Evolutionary conservation across 1,139 yeast genomes (phyloP).

Genomic region (Hansenula lynferdii): DNA sequence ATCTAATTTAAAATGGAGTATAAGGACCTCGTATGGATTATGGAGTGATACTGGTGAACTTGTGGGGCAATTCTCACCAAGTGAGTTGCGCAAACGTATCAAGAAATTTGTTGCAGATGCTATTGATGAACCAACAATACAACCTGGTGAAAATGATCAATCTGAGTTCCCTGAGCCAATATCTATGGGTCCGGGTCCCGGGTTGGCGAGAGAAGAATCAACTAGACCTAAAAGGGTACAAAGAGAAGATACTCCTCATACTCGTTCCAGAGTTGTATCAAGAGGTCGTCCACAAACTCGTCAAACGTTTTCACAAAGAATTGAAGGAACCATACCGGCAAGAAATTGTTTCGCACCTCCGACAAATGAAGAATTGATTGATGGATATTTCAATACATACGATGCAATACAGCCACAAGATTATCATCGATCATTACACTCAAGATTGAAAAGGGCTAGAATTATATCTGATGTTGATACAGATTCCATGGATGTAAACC

Average conservation of each 20-base stretch:
- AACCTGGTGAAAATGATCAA: no score
- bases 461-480: background rate
- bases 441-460: background rate
- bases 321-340: background rate
- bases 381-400: constrained; percentile 6
- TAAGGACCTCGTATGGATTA: background rate
- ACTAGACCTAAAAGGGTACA: no score
- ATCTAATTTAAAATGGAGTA: background rate
- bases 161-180: background rate
- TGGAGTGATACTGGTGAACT: constrained; percentile 7
- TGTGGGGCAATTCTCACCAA: constrained; percentile 1
- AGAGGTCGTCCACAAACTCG: background rate
- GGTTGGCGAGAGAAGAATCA: no score
- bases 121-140: no score
- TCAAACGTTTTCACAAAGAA: background rate
- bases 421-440: background rate
- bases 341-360: background rate
- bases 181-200: background rate
- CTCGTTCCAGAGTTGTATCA: no score
- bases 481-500: background rate
- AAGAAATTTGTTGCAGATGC: background rate
- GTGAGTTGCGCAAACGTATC: background rate
- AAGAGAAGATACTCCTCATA: no score
- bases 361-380: constrained; percentile 8
- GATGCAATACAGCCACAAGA: constrained; percentile 7